Evolutionary conservation across 805 yeast species (phyloP).

Genomic region (Tetrapisispora fleetii): DNA sequence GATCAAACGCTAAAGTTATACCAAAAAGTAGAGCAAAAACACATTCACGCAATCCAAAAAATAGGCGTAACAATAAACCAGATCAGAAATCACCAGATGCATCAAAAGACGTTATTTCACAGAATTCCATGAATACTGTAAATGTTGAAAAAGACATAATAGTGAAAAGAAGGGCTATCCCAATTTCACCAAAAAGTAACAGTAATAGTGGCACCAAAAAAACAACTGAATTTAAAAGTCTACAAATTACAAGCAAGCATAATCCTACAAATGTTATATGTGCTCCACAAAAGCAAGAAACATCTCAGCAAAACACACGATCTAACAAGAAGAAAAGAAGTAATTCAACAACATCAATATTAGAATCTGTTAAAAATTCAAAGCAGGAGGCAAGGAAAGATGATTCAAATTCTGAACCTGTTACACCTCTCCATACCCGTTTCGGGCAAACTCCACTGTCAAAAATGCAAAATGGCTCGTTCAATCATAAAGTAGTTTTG

Average conservation of each 20-base stretch:
- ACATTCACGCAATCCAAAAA: neutral
- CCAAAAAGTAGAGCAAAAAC: neutral
- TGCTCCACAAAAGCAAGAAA: neutral
- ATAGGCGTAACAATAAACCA: neutral
- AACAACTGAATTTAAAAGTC: neutral
- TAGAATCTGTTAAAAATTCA: neutral
- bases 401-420: constrained; percentile 4
- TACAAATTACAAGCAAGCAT: neutral
- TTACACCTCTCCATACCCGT: constrained; percentile 1
- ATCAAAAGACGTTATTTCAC: neutral
- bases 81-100: constrained; percentile 2
- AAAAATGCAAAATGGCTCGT: neutral
- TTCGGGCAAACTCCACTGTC: neutral
- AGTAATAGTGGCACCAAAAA: neutral
- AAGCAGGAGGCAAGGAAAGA: neutral
- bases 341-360: constrained; percentile 1
- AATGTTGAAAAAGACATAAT: neutral
- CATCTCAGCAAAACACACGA: neutral
- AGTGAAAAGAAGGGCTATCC: neutral
- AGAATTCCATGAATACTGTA: neutral
- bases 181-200: neutral
- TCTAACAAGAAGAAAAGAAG: neutral
- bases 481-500: constrained; percentile 5
- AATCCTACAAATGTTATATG: neutral
- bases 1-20: neutral